Evolutionary conservation across 1,139 yeast genomes (phyloP).

Genomic region (Pichia sp.): DNA sequence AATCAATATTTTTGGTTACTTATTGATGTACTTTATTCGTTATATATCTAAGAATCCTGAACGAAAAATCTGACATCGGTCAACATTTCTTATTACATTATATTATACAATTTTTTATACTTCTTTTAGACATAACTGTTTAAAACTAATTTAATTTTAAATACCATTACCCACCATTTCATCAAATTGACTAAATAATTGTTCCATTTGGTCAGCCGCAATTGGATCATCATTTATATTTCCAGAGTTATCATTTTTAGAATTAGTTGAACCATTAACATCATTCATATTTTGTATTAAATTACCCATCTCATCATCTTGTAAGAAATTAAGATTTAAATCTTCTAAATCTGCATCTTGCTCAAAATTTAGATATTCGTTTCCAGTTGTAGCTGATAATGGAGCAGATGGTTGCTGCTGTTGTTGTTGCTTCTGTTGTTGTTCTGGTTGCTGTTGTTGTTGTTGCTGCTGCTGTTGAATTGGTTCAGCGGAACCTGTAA

Average conservation of each 20-base stretch:
- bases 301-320: slow-evolving; percentile 12
- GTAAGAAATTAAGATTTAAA: slow-evolving; percentile 23
- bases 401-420: not conserved
- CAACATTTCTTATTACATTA: no score
- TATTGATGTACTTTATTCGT: no score
- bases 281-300: not conserved
- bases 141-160: not conserved
- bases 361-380: slow-evolving; percentile 13
- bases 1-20: no score
- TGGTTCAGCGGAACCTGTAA: no score
- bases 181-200: slow-evolving; percentile 28
- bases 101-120: no score
- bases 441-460: slow-evolving; percentile 1
- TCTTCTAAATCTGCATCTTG: slow-evolving; percentile 20
- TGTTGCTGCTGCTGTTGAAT: not conserved
- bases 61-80: no score
- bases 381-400: not conserved
- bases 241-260: not conserved
- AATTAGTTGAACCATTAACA: not conserved
- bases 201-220: slow-evolving; percentile 28
- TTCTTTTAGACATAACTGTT: not conserved
- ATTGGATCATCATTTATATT: slow-evolving; percentile 11
- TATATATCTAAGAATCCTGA: no score
- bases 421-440: slow-evolving; percentile 3
- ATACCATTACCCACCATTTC: slow-evolving; percentile 22